Evolutionary conservation across 768 basidiomycete genomes (phyloP).

Genomic region (Leccinum subgranulosum): DNA sequence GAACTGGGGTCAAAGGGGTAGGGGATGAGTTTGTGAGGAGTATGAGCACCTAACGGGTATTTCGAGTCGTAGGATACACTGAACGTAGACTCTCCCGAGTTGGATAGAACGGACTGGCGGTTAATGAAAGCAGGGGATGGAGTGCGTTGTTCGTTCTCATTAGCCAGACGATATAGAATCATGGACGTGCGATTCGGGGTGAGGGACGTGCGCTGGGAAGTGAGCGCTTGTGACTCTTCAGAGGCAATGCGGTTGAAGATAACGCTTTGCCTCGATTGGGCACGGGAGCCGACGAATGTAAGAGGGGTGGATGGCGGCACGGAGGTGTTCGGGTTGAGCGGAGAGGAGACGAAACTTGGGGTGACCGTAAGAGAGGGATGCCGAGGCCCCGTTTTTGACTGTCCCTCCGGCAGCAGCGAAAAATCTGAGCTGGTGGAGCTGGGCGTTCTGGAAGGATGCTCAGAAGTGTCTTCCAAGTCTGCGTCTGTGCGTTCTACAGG

Average conservation of each 20-base stretch:
- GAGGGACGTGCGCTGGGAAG: constrained; percentile 20
- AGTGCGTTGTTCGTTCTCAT: constrained; percentile 32
- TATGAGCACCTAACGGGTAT: constrained; percentile 48
- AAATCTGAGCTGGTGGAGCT: constrained; percentile 27
- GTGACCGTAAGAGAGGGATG: constrained; percentile 23
- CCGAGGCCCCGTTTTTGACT: constrained; percentile 10
- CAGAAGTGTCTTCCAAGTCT: constrained; percentile 4
- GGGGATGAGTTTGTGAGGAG: constrained; percentile 46
- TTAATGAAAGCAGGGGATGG: constrained; percentile 34
- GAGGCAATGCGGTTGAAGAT: constrained; percentile 43
- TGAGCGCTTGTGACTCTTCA: constrained; percentile 43
- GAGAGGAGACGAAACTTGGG: constrained; percentile 45
- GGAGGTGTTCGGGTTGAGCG: constrained; percentile 45
- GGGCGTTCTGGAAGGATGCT: constrained; percentile 17
- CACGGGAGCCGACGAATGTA: constrained; percentile 31
- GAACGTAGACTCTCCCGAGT: constrained; percentile 49
- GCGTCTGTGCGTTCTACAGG: constrained; percentile 4
- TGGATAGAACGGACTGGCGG: constrained; percentile 46
- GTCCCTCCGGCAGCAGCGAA: constrained; percentile 27
- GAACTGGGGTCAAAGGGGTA: constrained; percentile 68
- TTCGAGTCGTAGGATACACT: constrained; percentile 57
- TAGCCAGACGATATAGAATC: constrained; percentile 61
- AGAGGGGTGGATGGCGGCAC: constrained; percentile 9
- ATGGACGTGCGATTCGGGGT: constrained; percentile 50
- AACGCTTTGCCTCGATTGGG: constrained; percentile 39